Conservation (phyloP, 139 green algal genomes). For the Yamagishiella unicocca region DNA sequence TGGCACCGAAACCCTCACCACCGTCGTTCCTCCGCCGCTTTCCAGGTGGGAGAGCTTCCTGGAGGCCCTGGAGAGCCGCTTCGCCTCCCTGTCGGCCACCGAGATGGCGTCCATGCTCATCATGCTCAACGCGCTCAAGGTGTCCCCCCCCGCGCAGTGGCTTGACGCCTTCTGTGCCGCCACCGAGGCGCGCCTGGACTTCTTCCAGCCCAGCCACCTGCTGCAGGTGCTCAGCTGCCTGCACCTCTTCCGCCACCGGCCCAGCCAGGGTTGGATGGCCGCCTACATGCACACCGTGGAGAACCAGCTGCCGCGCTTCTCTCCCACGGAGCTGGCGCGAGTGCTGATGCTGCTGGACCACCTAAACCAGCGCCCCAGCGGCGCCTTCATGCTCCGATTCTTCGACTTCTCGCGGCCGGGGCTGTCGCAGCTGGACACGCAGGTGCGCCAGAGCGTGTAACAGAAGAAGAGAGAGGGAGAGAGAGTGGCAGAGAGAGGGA, state of each 20-base stretch:
- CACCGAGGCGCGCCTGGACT: neutral
- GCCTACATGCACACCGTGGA: slow-evolving; percentile 22
- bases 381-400: slow-evolving; percentile 32
- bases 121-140: slow-evolving; percentile 42
- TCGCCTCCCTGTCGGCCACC: neutral
- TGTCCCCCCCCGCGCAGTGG: slow-evolving; percentile 31
- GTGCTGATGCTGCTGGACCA: slow-evolving; percentile 43
- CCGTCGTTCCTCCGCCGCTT: neutral
- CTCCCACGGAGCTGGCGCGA: slow-evolving; percentile 27
- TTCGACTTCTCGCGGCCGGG: slow-evolving; percentile 8
- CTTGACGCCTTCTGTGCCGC: slow-evolving; percentile 41
- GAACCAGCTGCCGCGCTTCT: neutral
- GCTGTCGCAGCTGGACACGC: slow-evolving; percentile 16
- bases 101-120: slow-evolving; percentile 31
- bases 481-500: too few species aligned
- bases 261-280: slow-evolving; percentile 28
- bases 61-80: slow-evolving; percentile 22
- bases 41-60: slow-evolving; percentile 39
- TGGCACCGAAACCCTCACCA: too few species aligned
- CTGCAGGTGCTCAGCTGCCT: slow-evolving; percentile 43
- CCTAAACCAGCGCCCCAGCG: slow-evolving; percentile 33
- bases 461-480: too few species aligned
- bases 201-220: slow-evolving; percentile 22
- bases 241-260: slow-evolving; percentile 44
- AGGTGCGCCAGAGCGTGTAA: too few species aligned